Conservation (phyloP, 345 rosid species). For the Fremontodendron californicum region DNA sequence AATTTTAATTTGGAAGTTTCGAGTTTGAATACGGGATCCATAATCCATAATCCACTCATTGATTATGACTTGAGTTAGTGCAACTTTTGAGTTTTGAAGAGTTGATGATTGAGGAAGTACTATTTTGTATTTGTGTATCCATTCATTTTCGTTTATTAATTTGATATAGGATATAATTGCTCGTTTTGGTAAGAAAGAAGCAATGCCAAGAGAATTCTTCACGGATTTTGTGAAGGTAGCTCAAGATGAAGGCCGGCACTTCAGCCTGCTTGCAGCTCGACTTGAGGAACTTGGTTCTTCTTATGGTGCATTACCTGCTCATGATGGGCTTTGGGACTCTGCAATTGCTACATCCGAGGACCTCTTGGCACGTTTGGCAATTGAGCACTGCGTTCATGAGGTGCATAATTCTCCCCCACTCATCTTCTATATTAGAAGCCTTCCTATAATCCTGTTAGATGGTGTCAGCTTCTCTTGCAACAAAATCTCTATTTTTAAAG, state of each 20-base stretch:
- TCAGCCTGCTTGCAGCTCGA: slow-evolving; percentile 67
- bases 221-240: slow-evolving; percentile 86
- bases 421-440: background rate
- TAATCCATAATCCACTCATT: background rate
- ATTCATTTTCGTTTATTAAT: background rate
- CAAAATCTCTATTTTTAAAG: background rate
- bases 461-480: background rate
- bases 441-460: background rate
- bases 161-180: slow-evolving; percentile 74
- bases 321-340: slow-evolving; percentile 90
- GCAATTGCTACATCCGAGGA: slow-evolving; percentile 76
- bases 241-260: slow-evolving; percentile 90
- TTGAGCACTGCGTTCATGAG: slow-evolving; percentile 95
- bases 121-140: background rate
- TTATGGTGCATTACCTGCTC: slow-evolving; percentile 88
- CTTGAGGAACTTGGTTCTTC: slow-evolving; percentile 66
- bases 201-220: slow-evolving; percentile 90
- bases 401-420: slow-evolving; percentile 25
- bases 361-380: slow-evolving; percentile 70
- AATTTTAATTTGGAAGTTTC: background rate
- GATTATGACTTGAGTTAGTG: background rate
- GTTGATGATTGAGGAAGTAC: background rate
- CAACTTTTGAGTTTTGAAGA: background rate
- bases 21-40: background rate
- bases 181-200: slow-evolving; percentile 84